phyloP scores from a whole-genome alignment of 176 grass and related monocot species.

The Aegilops tauschii region DNA sequence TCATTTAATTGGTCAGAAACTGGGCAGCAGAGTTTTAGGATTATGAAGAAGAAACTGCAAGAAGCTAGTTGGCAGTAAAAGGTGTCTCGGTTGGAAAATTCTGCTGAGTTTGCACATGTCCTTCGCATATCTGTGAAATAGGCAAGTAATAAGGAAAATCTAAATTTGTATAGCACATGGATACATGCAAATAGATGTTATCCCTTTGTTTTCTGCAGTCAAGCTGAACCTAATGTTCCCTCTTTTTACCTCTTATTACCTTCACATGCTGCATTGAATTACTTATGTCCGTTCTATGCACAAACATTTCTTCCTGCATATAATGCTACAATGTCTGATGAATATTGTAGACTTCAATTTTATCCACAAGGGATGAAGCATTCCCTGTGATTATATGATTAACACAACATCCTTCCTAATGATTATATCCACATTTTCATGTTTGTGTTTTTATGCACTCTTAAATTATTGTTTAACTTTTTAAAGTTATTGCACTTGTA shows the following conservation, averaged over 20 bases:
- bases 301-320: not conserved
- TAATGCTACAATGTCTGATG: not conserved
- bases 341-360: not conserved
- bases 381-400: not conserved
- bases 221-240: not conserved
- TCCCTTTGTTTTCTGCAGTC: slow-evolving; percentile 1
- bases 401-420: not conserved
- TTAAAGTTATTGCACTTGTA: not conserved
- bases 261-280: slow-evolving; percentile 15
- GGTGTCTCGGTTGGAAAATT: slow-evolving; percentile 18
- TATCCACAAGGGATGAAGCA: not conserved
- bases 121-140: slow-evolving; percentile 9
- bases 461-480: not conserved
- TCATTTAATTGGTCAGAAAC: slow-evolving; percentile 72
- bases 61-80: slow-evolving; percentile 65
- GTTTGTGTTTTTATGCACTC: not conserved
- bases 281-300: not conserved
- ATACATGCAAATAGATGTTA: not conserved
- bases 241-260: not conserved
- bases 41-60: slow-evolving; percentile 81
- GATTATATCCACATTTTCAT: not conserved
- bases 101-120: slow-evolving; percentile 20
- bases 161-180: slow-evolving; percentile 1
- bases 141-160: not conserved
- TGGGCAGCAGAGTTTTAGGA: slow-evolving; percentile 63